Evolutionary conservation across 495 filamentous ascomycete species (phyloP), one percentile per base, ranked within the genome.

Genomic region (Tetracladium marchalianum): DNA sequence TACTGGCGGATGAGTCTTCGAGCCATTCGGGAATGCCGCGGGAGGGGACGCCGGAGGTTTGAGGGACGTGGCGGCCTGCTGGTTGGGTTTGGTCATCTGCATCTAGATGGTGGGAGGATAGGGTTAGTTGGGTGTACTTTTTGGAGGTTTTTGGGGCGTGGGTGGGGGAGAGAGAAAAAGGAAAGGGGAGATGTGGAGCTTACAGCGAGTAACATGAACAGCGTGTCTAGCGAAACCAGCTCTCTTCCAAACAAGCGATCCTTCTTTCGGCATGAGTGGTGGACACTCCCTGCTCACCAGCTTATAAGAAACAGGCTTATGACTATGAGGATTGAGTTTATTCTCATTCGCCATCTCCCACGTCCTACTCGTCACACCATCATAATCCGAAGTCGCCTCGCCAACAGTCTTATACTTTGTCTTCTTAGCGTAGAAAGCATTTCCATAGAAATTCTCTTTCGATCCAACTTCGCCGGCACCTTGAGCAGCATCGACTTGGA

Each of bases 171-270:
- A 16, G 4, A 34, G 9, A 43, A 13, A 19, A 35, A 22, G n/a
- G n/a, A n/a, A n/a, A n/a, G n/a, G n/a, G n/a, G n/a, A n/a, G n/a
- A n/a, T n/a, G n/a, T n/a, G n/a, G n/a, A n/a, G 60, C 79, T 69
- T 78, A 90, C 87, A 94, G 63, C 82, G 84, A 3, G 90, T 97
- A 32, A 95, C 90, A 56, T 90, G 85, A 0, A 97, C 78, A n/a
- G 89, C 80, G 49, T 95, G 87, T 39, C 88, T 67, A 9, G 90
- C 89, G 54, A 97, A 97, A 0, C 85, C 87, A 11, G 90, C 90
- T 16, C 90, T 77, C 64, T 95, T 95, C 90, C 90, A 95, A 31
- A 94, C 90, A 16, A 96, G 61, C 0, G 85, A 78, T 17, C 84
- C 84, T 47, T 82, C 77, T 66, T 86, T 93, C 1, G 90, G 89